phyloP scores from a whole-genome alignment of 176 grass and related monocot genomes.

The Oryza australiensis region DNA sequence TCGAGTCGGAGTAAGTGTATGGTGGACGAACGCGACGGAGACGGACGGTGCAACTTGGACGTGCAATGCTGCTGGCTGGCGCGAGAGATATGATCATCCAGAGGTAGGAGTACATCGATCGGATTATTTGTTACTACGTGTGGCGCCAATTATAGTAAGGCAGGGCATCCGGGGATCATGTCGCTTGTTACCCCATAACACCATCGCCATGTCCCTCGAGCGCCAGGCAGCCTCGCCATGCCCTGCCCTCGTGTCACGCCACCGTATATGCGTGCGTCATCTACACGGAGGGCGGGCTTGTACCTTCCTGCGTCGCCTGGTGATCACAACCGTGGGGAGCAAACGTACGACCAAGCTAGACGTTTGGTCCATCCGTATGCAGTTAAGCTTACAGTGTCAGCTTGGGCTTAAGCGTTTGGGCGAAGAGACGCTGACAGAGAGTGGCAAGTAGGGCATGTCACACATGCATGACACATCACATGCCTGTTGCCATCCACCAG shows the following conservation, averaged over 20 bases:
- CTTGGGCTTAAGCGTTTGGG: not conserved
- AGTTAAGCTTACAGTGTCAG: not conserved
- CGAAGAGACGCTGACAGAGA: not conserved
- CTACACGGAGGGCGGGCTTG: not conserved
- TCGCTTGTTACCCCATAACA: constrained; percentile 13
- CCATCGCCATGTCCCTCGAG: constrained; percentile 30
- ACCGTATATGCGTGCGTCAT: not conserved
- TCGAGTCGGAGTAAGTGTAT: not conserved
- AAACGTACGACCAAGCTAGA: not conserved
- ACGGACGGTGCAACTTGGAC: not conserved
- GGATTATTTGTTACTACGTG: not conserved
- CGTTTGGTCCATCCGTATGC: not conserved
- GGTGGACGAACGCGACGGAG: not conserved
- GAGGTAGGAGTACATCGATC: not conserved
- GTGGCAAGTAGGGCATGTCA: not conserved
- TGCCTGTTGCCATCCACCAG: not conserved
- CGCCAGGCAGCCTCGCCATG: constrained; percentile 24
- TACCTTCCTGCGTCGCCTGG: not conserved
- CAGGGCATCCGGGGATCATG: constrained; percentile 38
- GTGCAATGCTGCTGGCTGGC: not conserved
- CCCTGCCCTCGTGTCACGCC: not conserved
- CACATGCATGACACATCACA: not conserved
- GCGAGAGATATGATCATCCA: not conserved
- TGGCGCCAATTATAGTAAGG: not conserved
- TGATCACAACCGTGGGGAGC: not conserved